These are phyloP conservation scores for Choiromyces venosus DNA, from an alignment of 495 filamentous ascomycete species.

Conservation along the genomic window DNA sequence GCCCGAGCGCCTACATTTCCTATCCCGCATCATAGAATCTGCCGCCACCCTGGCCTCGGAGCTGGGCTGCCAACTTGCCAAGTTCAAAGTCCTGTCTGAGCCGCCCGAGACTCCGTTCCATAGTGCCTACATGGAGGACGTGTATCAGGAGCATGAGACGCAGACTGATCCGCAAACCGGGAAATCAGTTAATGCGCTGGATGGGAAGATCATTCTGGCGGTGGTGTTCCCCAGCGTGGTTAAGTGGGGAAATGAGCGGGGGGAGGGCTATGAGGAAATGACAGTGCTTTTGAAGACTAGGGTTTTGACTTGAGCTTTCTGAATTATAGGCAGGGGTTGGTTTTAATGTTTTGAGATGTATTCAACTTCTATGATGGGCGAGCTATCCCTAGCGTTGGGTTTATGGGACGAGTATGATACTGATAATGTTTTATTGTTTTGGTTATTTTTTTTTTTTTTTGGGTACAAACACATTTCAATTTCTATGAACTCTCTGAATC, in stretches of 20 bases:
- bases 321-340: not conserved
- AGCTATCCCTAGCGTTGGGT: not conserved
- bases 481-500: not conserved
- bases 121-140: not conserved
- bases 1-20: not conserved
- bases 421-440: not conserved
- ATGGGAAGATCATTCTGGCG: slow-evolving; percentile 4
- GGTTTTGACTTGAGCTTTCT: not conserved
- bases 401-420: not conserved
- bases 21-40: not conserved
- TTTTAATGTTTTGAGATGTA: not conserved
- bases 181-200: not conserved
- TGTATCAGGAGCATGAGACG: not conserved
- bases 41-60: not conserved
- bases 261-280: slow-evolving; percentile 14
- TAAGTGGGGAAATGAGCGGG: slow-evolving; percentile 30
- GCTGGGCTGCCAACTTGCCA: not conserved
- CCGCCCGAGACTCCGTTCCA: not conserved
- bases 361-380: not conserved
- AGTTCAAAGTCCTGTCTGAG: not conserved
- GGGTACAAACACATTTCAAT: not conserved
- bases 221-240: slow-evolving; percentile 14
- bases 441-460: not conserved
- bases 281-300: not conserved
- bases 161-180: not conserved